Evolutionary conservation across 108 stramenopile species (phyloP).

Genomic region (Aurantiochytrium sp.): DNA sequence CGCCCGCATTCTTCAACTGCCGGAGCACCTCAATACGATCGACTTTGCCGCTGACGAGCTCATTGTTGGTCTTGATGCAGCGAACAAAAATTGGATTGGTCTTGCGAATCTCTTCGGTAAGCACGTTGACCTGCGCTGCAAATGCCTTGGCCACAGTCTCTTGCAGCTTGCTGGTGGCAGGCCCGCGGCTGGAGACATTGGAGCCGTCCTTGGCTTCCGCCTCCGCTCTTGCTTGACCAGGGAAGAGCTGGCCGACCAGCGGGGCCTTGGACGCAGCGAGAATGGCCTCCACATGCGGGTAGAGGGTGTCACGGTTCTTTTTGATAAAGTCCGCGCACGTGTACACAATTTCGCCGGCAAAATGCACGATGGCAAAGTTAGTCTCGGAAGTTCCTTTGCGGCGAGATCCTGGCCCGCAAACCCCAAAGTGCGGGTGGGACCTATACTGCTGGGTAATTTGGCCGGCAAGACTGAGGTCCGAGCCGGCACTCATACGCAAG

Average conservation of each 20-base stretch:
- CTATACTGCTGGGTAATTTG: not conserved
- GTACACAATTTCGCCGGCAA: constrained; percentile 44
- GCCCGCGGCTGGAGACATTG: not conserved
- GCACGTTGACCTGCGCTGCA: constrained; percentile 65
- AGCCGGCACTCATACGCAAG: constrained; percentile 62
- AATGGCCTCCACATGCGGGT: not conserved
- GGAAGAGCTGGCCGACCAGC: not conserved
- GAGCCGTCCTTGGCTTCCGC: not conserved
- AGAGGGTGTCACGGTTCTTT: constrained; percentile 44
- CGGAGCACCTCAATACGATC: not conserved
- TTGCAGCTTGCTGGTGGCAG: not conserved
- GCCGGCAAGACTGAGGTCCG: constrained; percentile 38
- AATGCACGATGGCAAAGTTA: constrained; percentile 34
- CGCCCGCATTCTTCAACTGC: constrained; percentile 21
- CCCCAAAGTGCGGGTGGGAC: constrained; percentile 34
- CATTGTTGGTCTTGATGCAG: constrained; percentile 88
- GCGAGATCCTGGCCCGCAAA: not conserved
- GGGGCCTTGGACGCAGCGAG: not conserved
- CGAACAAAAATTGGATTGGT: constrained; percentile 93
- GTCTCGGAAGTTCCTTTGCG: not conserved
- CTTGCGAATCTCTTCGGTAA: constrained; percentile 70
- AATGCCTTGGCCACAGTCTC: constrained; percentile 62
- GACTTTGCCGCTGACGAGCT: not conserved
- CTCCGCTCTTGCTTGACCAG: not conserved
- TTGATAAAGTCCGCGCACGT: constrained; percentile 36